Base-by-base conservation (phyloP, 2,329 filamentous ascomycete species). In the Akanthomyces uredinophilus region DNA sequence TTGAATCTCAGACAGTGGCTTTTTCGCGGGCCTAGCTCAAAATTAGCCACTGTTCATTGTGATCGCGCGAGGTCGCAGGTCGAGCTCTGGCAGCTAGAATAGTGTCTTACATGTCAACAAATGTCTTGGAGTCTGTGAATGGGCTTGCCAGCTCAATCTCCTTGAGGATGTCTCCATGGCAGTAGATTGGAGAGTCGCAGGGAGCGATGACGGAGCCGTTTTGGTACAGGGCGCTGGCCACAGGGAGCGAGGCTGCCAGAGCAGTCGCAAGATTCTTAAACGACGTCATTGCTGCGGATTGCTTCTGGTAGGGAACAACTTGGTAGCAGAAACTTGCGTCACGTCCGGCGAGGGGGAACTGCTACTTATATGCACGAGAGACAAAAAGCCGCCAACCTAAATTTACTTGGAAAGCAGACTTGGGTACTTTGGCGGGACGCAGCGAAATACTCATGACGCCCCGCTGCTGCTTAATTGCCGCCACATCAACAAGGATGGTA, bases 111-210 rank as follows among this genome's bases (percentile, higher is more conserved):
- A 88, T 85, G 70, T 90, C 87, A 49, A 89, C 87, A 70, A 88
- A 89, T 1, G 86, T 88, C 78, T 89, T 90, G 64, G 86, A 89
- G 73, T 89, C 87, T 16, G 77, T 73, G 66, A 89, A 89, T 0
- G 86, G 86, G 27, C 76, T 77, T 2, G 87, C 87, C 11, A 89
- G 76, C 74, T 89, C 81, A 53, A 90, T 81, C 65, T 84, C 78
- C 64, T 80, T 78, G 3, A 90, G 78, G 14, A 89, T 78, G 0
- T 87, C 83, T 53, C 87, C 87, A 65, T 86, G 80, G 70, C 87
- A 90, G 73, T 89, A 90, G 22, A 89, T 77, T 18, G 84, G 81
- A 10, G 86, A 89, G 70, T 88, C 84, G 73, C 87, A 90, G 1
- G 87, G 86, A 3, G 86, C 83, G 63, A 83, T 79, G 46, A 85